phyloP scores from a whole-genome alignment of 768 basidiomycete genomes.

The Pisolithus microcarpus region DNA sequence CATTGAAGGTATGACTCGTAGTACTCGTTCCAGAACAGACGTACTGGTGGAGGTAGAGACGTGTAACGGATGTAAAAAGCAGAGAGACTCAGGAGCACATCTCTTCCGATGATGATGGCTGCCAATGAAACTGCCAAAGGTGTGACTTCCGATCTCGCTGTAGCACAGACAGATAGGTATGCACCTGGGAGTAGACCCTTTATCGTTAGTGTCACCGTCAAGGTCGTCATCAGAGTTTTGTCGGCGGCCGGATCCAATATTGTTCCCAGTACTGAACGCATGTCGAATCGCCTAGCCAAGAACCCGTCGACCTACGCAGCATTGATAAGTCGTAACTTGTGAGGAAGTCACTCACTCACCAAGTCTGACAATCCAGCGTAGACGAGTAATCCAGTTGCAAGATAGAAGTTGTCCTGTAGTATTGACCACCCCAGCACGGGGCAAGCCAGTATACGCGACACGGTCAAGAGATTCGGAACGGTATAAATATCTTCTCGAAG shows the following conservation, averaged over 20 bases:
- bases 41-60: constrained; percentile 78
- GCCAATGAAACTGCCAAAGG: constrained; percentile 69
- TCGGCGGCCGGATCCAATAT: constrained; percentile 97
- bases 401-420: constrained; percentile 66
- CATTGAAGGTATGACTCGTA: constrained; percentile 1
- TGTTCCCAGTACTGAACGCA: constrained; percentile 88
- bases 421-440: constrained; percentile 91
- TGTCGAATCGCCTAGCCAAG: constrained; percentile 78
- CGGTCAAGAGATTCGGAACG: constrained; percentile 82
- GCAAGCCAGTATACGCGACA: constrained; percentile 82
- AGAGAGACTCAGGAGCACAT: constrained; percentile 75
- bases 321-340: constrained; percentile 3
- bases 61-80: constrained; percentile 94
- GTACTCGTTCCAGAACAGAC: background rate
- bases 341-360: constrained; percentile 41
- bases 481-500: constrained; percentile 89
- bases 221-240: constrained; percentile 90
- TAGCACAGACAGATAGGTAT: constrained; percentile 18
- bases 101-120: constrained; percentile 80
- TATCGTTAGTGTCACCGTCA: constrained; percentile 80
- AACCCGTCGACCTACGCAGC: constrained; percentile 76
- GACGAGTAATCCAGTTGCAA: constrained; percentile 77
- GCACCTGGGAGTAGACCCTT: constrained; percentile 77
- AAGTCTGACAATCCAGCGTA: constrained; percentile 91
- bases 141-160: background rate